Percentiles rank a stretch among this genome's conserved stretches.
Conservation (phyloP, 2,329 filamentous ascomycete species). For the Metarhizium guizhouense region DNA sequence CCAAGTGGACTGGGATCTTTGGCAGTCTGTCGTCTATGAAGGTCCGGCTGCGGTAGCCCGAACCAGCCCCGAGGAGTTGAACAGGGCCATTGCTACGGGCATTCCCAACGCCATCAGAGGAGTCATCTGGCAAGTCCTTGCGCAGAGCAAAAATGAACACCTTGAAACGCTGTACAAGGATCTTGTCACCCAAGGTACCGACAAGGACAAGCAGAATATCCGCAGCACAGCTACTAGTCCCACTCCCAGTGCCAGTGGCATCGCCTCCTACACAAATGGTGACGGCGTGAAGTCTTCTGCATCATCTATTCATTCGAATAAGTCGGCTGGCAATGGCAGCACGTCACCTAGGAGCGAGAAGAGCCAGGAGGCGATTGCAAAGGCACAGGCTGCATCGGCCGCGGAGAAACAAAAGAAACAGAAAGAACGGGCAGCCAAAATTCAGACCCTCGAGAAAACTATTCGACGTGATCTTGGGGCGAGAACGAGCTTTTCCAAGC, state of each 20-base stretch:
- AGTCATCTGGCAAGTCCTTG: constrained; percentile 97
- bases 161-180: constrained; percentile 82
- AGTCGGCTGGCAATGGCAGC: constrained; percentile 51
- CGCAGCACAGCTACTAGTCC: constrained; percentile 43
- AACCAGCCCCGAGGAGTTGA: constrained; percentile 82
- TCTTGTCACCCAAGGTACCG: constrained; percentile 68
- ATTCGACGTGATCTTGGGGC: constrained; percentile 88
- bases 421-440: constrained; percentile 63
- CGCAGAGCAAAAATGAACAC: constrained; percentile 89
- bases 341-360: constrained; percentile 52
- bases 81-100: constrained; percentile 80
- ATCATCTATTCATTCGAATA: constrained; percentile 75
- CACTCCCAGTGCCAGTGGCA: constrained; percentile 43
- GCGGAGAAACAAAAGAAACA: constrained; percentile 68
- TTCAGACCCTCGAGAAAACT: constrained; percentile 80
- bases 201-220: constrained; percentile 61
- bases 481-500: constrained; percentile 93
- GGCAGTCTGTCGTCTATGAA: constrained; percentile 93
- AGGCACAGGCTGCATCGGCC: constrained; percentile 53
- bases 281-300: constrained; percentile 67
- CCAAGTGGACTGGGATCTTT: constrained; percentile 96
- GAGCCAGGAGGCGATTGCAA: constrained; percentile 53
- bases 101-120: constrained; percentile 93
- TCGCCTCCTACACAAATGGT: constrained; percentile 47
- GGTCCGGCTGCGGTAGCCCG: constrained; percentile 81